Evolutionary conservation across 2,329 filamentous ascomycete species (phyloP).

Genomic region (Pseudogymnoascus sp.): DNA sequence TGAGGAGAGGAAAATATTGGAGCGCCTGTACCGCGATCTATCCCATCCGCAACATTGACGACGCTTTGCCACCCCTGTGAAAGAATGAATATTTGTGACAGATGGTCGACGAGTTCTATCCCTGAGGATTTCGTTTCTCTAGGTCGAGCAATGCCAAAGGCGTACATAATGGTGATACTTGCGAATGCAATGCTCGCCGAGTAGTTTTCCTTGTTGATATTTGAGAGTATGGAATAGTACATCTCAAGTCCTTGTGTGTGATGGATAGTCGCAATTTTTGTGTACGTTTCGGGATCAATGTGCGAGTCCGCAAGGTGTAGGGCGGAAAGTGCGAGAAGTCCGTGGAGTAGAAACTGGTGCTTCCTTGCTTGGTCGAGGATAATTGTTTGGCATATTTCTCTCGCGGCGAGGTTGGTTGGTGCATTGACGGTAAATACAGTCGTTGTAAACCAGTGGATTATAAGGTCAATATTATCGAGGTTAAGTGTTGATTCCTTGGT

Average conservation of each 20-base stretch:
- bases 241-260: constrained; percentile 14
- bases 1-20: background rate
- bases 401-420: constrained; percentile 2
- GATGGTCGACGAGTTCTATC: constrained; percentile 11
- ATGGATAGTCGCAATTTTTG: constrained; percentile 12
- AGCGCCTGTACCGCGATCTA: background rate
- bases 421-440: constrained; percentile 15
- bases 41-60: constrained; percentile 11
- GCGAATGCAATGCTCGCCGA: constrained; percentile 17
- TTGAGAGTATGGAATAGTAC: constrained; percentile 10
- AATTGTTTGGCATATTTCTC: constrained; percentile 14
- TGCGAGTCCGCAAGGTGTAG: constrained; percentile 18
- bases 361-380: constrained; percentile 20
- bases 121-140: background rate
- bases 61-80: constrained; percentile 15
- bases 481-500: constrained; percentile 12
- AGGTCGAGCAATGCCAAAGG: constrained; percentile 12
- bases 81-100: constrained; percentile 14
- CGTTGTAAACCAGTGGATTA: constrained; percentile 19
- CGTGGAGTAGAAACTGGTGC: constrained; percentile 20
- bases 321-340: constrained; percentile 21
- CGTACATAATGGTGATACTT: constrained; percentile 16
- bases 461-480: constrained; percentile 18
- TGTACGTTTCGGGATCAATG: constrained; percentile 6
- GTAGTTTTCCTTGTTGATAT: constrained; percentile 14